Base-by-base conservation (phyloP, 1,284 basidiomycete species). In the Pascua guehoae region DNA sequence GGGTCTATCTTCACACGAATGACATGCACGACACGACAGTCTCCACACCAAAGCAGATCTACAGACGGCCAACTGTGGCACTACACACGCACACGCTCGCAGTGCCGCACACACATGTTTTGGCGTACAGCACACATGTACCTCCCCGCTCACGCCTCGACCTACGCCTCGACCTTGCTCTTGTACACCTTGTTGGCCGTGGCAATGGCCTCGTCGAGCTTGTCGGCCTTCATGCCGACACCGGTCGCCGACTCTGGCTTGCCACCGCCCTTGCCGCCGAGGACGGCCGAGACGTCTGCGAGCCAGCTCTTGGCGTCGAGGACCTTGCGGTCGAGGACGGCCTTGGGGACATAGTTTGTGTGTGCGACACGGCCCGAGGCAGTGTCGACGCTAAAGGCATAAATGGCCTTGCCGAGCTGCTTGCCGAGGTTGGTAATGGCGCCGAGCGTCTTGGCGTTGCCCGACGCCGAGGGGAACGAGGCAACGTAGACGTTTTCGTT, bases 191-290 rank as follows among this genome's bases (percentile, higher is more conserved):
- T 66, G 60, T 61, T 65, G 10, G 74, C 89, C 45, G 80, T 79
- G 47, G 71, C 75, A 39, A 94, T 70, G 1, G 90, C 93, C 60
- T 90, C 88, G 17, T 82, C 77, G 3, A 92, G 78, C 75, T 85
- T 88, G 44, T 78, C 76, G 3, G 81, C 73, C 63, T 91, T 82
- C 11, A 80, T 77, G 46, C 93, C 93, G 16, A 93, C 85, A 47
- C 93, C 93, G 68, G 93, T 91, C 3, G 88, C 88, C 55, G 84
- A 83, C 49, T 96, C 93, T 58, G 90, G 89, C 78, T 92, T 95
- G 17, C 93, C 93, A 58, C 93, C 93, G 57, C 90, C 90, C 85
- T 94, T 96, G 49, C 94, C 93, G 42, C 92, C 91, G 12, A 96
- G 67, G 7, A 93, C 77, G 47, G 86, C 86, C 9, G 83, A 81